These are phyloP conservation scores for Populus nigra DNA, from an alignment of 345 rosid species.

Conservation along the genomic window DNA sequence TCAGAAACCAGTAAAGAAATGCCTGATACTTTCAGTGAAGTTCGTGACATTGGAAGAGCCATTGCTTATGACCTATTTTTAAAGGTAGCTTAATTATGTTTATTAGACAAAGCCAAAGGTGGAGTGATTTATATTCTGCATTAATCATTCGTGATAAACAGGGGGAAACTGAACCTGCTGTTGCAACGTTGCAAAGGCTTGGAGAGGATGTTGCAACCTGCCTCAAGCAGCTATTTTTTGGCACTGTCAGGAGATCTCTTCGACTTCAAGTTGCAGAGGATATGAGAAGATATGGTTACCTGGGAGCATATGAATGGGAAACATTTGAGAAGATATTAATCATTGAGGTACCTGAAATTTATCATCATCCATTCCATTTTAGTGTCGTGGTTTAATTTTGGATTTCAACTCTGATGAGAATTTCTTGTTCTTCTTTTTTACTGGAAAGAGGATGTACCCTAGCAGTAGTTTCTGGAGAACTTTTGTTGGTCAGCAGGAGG, in stretches of 20 bases:
- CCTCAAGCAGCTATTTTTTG: conserved; percentile 86
- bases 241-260: conserved; percentile 80
- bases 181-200: conserved; percentile 83
- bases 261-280: conserved; percentile 75
- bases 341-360: conserved; percentile 65
- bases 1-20: conserved; percentile 46
- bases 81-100: conserved; percentile 56
- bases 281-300: conserved; percentile 65
- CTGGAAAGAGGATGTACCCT: conserved; percentile 87
- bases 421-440: conserved; percentile 23
- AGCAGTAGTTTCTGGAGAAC: conserved; percentile 90
- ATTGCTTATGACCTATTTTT: conserved; percentile 92
- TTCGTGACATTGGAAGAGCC: conserved; percentile 82
- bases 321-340: conserved; percentile 70
- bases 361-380: conserved; percentile 11
- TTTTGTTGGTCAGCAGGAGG: conserved; percentile 55
- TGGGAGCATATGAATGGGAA: conserved; percentile 74
- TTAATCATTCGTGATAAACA: conserved; percentile 45
- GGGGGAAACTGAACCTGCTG: conserved; percentile 90
- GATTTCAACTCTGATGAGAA: conserved; percentile 20
- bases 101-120: conserved; percentile 13
- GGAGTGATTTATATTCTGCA: conserved; percentile 18
- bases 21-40: conserved; percentile 83
- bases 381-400: conserved; percentile 17
- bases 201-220: conserved; percentile 86